phyloP scores from a whole-genome alignment of 345 rosid species.

The Brassica cretica region DNA sequence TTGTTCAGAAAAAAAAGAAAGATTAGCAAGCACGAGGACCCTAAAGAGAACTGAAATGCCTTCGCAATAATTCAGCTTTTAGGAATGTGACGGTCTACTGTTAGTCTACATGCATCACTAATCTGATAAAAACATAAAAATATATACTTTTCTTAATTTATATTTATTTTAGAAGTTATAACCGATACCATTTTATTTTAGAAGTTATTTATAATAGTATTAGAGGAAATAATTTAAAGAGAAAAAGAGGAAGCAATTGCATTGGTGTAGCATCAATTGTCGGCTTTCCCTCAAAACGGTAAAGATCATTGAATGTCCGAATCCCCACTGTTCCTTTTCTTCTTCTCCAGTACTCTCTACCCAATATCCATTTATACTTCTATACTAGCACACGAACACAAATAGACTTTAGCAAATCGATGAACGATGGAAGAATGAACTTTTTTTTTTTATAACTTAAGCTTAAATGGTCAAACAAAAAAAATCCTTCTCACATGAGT shows the following conservation, averaged over 20 bases:
- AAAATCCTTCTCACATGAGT: no score
- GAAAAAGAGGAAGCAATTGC: constrained; percentile 24
- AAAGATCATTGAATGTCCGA: constrained; percentile 24
- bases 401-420: neutral
- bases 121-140: neutral
- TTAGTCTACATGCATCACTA: constrained; percentile 1
- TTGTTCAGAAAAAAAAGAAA: no score
- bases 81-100: neutral
- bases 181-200: neutral
- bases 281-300: constrained; percentile 37
- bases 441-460: neutral
- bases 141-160: neutral
- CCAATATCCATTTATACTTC: neutral
- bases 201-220: neutral
- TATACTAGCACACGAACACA: neutral
- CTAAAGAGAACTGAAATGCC: neutral
- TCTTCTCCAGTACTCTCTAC: constrained; percentile 15
- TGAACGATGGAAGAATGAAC: constrained; percentile 24
- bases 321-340: constrained; percentile 26
- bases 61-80: constrained; percentile 14
- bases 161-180: neutral
- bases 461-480: neutral
- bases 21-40: constrained; percentile 20
- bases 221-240: neutral
- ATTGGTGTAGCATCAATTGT: constrained; percentile 39